Conservation (phyloP, 2,329 filamentous ascomycete genomes). For the Helminthosporium solani region DNA sequence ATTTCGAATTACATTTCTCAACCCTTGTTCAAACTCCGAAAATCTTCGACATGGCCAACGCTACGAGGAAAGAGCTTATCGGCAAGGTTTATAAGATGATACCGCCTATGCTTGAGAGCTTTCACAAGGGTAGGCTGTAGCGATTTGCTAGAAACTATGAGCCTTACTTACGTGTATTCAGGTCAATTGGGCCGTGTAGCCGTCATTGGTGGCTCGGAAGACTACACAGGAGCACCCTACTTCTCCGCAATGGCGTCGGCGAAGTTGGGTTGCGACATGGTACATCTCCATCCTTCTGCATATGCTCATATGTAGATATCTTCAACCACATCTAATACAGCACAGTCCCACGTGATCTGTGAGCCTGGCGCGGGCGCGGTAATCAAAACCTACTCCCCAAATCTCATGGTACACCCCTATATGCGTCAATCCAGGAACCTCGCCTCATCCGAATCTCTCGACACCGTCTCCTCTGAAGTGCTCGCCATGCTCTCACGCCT, state of each 20-base stretch:
- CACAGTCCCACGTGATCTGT: conserved; percentile 88
- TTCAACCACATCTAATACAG: conserved; percentile 15
- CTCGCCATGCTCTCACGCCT: conserved; percentile 80
- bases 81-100: conserved; percentile 83
- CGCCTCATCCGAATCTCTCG: conserved; percentile 56
- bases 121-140: conserved; percentile 78
- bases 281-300: conserved; percentile 42
- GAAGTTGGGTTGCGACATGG: conserved; percentile 86
- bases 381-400: conserved; percentile 97
- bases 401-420: conserved; percentile 96
- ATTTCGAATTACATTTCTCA: neutral
- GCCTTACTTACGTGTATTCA: conserved; percentile 42
- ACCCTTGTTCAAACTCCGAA: neutral
- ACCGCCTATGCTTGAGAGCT: conserved; percentile 90
- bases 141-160: neutral
- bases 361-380: conserved; percentile 79
- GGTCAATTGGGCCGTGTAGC: conserved; percentile 89
- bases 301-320: too few species aligned
- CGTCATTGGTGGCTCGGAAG: conserved; percentile 91
- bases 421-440: conserved; percentile 75
- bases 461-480: conserved; percentile 67
- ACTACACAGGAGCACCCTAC: conserved; percentile 96
- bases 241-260: conserved; percentile 98
- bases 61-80: conserved; percentile 72
- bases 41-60: conserved; percentile 47